Evolutionary conservation across 495 filamentous ascomycete genomes (phyloP), one percentile per base, ranked within the genome.

Genomic region (Podospora pseudoanserina): DNA sequence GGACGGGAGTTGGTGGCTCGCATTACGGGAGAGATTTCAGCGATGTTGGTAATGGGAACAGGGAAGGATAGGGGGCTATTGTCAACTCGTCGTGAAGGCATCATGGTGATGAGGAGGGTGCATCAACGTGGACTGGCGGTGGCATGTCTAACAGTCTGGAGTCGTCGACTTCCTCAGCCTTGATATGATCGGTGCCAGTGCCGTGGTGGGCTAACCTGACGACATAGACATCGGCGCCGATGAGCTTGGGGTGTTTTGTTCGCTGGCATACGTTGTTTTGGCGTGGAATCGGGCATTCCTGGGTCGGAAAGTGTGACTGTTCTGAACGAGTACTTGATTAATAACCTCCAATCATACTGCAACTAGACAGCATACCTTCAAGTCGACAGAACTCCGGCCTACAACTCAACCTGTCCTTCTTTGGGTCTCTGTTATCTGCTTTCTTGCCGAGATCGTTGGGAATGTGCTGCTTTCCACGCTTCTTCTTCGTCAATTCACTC

Each of bases 141-240:
- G 23, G 23, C 23, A 23, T 23, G 23, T 23, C 23, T 23, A 23
- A 23, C 23, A 2, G 2, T 23, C 23, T 23, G 23, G 23, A 23
- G 1, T 23, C 23, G 23, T 23, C 7, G 30, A 32, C 30, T 7
- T 15, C 26, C 5, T 58, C 4, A 18, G 23, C 53, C 19, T 57
- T 6, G 9, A n/a, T 32, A 26, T 9, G 53, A 18, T 26, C 4
- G 44, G n/a, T 20, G 26, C 20, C 64, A 32, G 58, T 54, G 30
- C 34, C 4, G 60, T 19, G 56, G 63, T 68, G 71, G 6, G 80
- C 81, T 7, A 86, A 70, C 6, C 84, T 70, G 20, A 80, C 79
- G n/a, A 86, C 84, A 63, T 85, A 86, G 0, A 86, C 73, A 67
- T 86, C 83, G 20, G 83, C 81, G 20, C 84, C 83, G 19, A 80